Conservation (phyloP, 1,284 basidiomycete genomes). For the Microbotryum lychnidis-dioicae region DNA sequence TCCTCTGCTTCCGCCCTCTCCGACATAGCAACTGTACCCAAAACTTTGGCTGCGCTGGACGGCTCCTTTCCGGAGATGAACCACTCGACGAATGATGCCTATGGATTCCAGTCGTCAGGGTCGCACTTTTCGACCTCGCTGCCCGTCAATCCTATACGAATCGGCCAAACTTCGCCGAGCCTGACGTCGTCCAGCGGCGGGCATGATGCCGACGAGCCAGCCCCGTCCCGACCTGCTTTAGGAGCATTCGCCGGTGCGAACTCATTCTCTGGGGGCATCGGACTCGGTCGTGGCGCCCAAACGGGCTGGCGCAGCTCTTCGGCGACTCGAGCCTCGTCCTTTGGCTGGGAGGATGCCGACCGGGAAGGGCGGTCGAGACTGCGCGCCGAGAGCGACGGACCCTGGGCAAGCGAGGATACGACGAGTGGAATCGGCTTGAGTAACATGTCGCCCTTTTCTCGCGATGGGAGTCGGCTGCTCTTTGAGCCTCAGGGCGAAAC, state of each 20-base stretch:
- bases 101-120: constrained; percentile 21
- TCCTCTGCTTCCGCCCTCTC: neutral
- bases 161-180: constrained; percentile 6
- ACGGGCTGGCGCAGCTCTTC: constrained; percentile 11
- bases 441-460: constrained; percentile 36
- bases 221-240: constrained; percentile 6
- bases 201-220: neutral
- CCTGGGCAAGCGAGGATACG: constrained; percentile 1
- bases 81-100: constrained; percentile 11
- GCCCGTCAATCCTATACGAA: constrained; percentile 13
- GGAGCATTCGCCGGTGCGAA: neutral
- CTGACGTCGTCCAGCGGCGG: constrained; percentile 1
- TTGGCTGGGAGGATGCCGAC: constrained; percentile 16
- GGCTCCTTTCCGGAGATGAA: neutral
- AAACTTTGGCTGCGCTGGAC: neutral
- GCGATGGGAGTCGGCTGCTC: constrained; percentile 26
- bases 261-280: neutral
- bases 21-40: neutral
- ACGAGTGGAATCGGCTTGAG: constrained; percentile 31
- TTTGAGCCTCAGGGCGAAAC: constrained; percentile 3
- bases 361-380: constrained; percentile 18
- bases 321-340: constrained; percentile 11
- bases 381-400: constrained; percentile 5
- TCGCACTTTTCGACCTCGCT: constrained; percentile 21
- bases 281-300: neutral